Evolutionary conservation across 176 grass and related monocot genomes (phyloP), one percentile per base, ranked within the genome.

Genomic region (Chrysopogon serrulatus): DNA sequence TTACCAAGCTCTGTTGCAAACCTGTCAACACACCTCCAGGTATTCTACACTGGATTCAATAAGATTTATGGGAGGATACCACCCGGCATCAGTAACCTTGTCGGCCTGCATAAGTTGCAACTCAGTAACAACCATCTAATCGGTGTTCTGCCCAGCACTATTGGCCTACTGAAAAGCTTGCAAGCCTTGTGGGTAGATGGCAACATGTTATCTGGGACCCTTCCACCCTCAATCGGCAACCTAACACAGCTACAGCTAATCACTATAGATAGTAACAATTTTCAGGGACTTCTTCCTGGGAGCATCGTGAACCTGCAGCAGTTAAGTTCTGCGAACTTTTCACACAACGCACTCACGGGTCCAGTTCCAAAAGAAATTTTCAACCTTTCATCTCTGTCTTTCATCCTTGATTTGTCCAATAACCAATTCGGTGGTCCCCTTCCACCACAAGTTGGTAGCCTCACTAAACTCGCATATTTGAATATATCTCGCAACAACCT

Each of bases 381-480:
- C 4, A 83, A 69, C 73, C 5, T 78, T 19, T 47, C 86, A 42
- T 88, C 70, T 6, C 24, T 80, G 1, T 48, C 84, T 34, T 28
- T 26, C 8, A 0, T 0, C 2, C 60, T 88, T 4, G 77, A 90
- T 61, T 73, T 93, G 4, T 85, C 84, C 1, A 0, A 79, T 12
- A 93, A 93, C 44, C 43, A 42, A 18, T 71, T 93, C 45, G 49
- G 34, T 1, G 91, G 88, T 32, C 51, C 86, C 17, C 82, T 90
- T 24, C 91, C 87, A 39, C 28, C 78, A 8, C 65, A 79, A 80
- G 40, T 93, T 19, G 54, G 32, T 5, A 31, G 30, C 43, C 41
- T 92, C 9, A 80, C 44, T 33, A 88, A 87, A 0, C 77, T 92
- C 4, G 67, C 42, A 8, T 10, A 10, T 18, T 47, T 90, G 13